Evolutionary conservation across 805 yeast species (phyloP), one percentile per base, ranked within the genome.

Genomic region (Clavispora carvajalis): DNA sequence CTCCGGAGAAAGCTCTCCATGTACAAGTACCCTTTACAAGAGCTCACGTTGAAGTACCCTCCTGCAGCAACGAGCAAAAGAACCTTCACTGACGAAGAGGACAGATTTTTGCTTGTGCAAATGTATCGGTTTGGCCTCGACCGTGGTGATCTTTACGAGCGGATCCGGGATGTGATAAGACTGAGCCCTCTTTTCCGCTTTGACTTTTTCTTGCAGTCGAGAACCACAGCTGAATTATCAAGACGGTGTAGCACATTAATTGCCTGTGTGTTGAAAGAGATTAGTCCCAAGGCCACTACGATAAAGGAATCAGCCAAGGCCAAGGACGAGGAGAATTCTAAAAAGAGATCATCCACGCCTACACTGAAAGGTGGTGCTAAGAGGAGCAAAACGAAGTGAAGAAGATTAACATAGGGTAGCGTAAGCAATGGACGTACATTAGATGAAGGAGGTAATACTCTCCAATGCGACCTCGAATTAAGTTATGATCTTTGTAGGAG

Each of bases 1-100:
- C 67, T 93, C 40, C 76, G 90, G 53, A 70, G 83, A 45, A 90
- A 91, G 59, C 64, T 93, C 22, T 74, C 84, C 17, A 72, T 74
- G 46, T 86, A 81, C 60, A 65, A 68, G 29, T 80, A 80, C 47
- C 99, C 99, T 10, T 65, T 91, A 47, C 85, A 83, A 58, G 95
- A 91, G 51, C 67, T 91, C 48, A 71, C 62, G 15, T 71, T 91
- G 43, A 78, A 79, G 47, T 76, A 73, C 47, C 95, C 95, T 3
- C 88, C 93, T 7, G 74, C 84, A 2, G 69, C 84, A 7, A 68
- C 75, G 28, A 77, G 79, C 57, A 79, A 82, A 53, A 54, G 63
- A 38, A 75, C 83, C 2, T 93, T 79, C 62, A 78, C 86, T 22
- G 95, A 86, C 37, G 95, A 85, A 46, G 97, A 93, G 58, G 99